Conservation (phyloP, 1,139 yeast genomes). For the Candida dubliniensis region DNA sequence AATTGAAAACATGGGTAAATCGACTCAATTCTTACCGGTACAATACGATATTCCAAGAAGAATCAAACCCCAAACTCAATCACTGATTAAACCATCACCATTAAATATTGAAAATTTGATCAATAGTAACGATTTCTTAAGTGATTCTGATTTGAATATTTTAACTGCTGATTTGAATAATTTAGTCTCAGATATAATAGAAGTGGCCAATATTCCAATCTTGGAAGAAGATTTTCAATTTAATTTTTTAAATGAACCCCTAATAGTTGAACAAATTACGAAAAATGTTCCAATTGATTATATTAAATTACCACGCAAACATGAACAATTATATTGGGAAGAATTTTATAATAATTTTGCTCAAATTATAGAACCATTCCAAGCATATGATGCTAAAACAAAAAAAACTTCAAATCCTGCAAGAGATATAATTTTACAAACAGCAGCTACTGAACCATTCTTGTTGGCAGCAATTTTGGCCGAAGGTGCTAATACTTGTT, state of each 20-base stretch:
- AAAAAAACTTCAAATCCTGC: slow-evolving; percentile 44
- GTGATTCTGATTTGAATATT: slow-evolving; percentile 23
- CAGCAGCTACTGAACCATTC: slow-evolving; percentile 56
- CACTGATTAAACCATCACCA: slow-evolving; percentile 3
- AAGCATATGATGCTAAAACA: slow-evolving; percentile 33
- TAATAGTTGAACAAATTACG: slow-evolving; percentile 10
- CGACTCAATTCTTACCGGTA: slow-evolving; percentile 15
- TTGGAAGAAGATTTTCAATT: slow-evolving; percentile 11
- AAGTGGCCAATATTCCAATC: slow-evolving; percentile 18
- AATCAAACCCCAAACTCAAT: slow-evolving; percentile 1
- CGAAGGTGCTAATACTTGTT: slow-evolving; percentile 57
- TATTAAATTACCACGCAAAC: slow-evolving; percentile 36
- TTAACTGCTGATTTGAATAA: slow-evolving; percentile 34
- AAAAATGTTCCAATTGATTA: slow-evolving; percentile 16
- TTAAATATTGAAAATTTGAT: slow-evolving; percentile 13
- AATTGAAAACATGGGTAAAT: slow-evolving; percentile 12
- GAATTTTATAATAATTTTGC: slow-evolving; percentile 56
- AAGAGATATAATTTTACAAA: slow-evolving; percentile 55
- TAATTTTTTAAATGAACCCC: slow-evolving; percentile 11
- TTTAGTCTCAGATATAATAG: slow-evolving; percentile 32
- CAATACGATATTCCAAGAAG: slow-evolving; percentile 14
- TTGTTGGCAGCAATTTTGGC: slow-evolving; percentile 63
- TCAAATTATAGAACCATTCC: slow-evolving; percentile 55
- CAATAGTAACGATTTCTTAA: slow-evolving; percentile 13
- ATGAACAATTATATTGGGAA: slow-evolving; percentile 46